Conservation (phyloP, 2,329 filamentous ascomycete species). For the Daldinia sp. region DNA sequence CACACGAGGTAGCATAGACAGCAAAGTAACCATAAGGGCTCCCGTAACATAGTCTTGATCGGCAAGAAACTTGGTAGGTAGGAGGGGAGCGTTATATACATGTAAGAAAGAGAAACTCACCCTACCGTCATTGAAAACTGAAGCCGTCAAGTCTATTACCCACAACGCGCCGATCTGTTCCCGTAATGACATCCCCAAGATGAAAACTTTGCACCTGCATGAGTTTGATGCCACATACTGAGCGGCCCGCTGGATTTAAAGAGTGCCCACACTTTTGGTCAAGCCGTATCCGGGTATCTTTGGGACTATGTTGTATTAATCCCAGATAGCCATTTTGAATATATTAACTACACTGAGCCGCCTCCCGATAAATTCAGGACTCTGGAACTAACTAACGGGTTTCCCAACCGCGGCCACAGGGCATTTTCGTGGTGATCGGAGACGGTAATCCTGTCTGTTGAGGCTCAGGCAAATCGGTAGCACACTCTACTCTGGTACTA, state of each 20-base stretch:
- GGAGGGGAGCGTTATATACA: background rate
- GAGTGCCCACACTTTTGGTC: background rate
- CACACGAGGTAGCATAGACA: background rate
- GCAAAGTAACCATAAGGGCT: background rate
- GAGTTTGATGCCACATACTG: background rate
- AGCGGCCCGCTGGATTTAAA: background rate
- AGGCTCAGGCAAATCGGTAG: too few relatives aligned
- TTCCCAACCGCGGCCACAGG: too few relatives aligned
- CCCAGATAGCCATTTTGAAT: background rate
- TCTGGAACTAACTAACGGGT: too few relatives aligned
- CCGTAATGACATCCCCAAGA: background rate
- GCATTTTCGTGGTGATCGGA: too few relatives aligned
- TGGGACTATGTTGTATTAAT: background rate
- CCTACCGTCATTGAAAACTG: background rate
- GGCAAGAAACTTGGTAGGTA: too few relatives aligned
- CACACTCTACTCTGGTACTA: too few relatives aligned
- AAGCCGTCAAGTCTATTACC: background rate
- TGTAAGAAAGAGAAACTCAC: background rate
- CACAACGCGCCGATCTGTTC: background rate
- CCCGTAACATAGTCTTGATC: background rate
- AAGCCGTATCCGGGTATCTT: background rate
- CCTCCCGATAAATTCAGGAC: too few relatives aligned
- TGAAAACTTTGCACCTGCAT: background rate
- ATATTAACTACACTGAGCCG: background rate
- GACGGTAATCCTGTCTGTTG: too few relatives aligned